Base-by-base conservation (phyloP, 1,139 yeast species). In the Magnusiomyces tetraspermus region DNA sequence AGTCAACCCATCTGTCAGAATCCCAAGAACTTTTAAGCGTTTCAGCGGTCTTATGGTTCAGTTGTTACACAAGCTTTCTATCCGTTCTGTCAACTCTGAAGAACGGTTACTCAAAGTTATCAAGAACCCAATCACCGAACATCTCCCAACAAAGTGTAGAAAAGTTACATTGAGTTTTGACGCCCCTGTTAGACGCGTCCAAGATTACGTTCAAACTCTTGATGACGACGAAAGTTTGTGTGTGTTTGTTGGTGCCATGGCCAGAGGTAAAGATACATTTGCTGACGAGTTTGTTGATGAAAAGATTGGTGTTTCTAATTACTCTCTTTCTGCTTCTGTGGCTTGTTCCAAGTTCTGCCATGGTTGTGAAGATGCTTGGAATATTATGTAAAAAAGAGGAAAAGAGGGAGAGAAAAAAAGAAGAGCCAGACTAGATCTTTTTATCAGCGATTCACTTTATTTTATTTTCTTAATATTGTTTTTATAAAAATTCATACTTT, bases 241-340 rank as follows among this genome's bases (percentile, higher is more conserved):
- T 76, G 97, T 92, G 30, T 92, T 92, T 69, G 97, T 92, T 49
- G 98, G 98, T 66, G 96, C 98, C 51, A 92, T 92, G 97, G 98
- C 98, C 28, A 82, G 97, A 71, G 98, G 98, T 65, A 85, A 85
- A 67, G 98, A 92, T 71, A 89, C 82, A 61, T 92, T 92, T 71
- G 98, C 98, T 38, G 98, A 92, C 69, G 97, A 90, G 70, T 90
- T 70, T 66, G 96, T 90, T 47, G 98, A 92, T 68, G 98, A 92
- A 69, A 92, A 92, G 67, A 85, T 92, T 59, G 97, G 97, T 62
- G 83, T 92, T 57, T 88, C 97, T 36, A 89, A 90, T 65, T 92
- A 90, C 68, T 96, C 98, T 51, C 78, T 92, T 59, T 86, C 96
- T 54, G 98, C 98, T 3, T 88, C 97, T 21, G 97, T 94, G 54